Percentiles rank a stretch among this genome's conserved stretches.
These are phyloP conservation scores for Yamadazyma atlantica DNA, from an alignment of 1,139 yeast species.

Conservation along the genomic window DNA sequence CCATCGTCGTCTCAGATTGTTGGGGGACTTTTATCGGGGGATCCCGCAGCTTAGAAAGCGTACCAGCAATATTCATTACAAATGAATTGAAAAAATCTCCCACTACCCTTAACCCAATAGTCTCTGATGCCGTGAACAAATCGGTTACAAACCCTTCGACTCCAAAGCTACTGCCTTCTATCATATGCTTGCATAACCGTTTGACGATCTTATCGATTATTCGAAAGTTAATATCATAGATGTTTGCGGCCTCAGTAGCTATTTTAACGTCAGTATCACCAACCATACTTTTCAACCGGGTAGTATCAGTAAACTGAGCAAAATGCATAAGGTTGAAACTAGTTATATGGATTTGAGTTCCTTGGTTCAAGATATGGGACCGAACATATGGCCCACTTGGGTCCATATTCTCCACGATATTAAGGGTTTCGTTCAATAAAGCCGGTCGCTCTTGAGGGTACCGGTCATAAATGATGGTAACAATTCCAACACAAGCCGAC, in stretches of 20 bases:
- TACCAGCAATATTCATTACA: not conserved
- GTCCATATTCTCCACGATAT: not conserved
- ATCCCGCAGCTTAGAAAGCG: constrained; percentile 3
- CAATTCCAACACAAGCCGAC: no score
- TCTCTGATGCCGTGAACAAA: no score
- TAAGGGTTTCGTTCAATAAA: not conserved
- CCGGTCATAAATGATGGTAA: not conserved
- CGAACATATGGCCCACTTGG: not conserved
- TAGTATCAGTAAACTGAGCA: not conserved
- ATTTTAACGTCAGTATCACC: no score
- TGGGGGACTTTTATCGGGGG: constrained; percentile 1
- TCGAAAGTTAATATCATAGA: no score
- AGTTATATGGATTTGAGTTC: not conserved
- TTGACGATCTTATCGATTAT: no score
- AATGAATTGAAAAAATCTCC: not conserved
- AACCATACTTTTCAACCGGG: not conserved
- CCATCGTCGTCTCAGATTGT: not conserved
- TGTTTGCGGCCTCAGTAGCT: no score
- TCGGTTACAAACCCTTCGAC: no score
- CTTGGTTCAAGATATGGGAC: not conserved
- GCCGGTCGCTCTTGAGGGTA: not conserved
- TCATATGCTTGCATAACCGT: no score
- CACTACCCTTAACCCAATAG: no score
- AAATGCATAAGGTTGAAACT: not conserved
- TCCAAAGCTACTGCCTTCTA: no score